Conservation (phyloP, 1,284 basidiomycete genomes). For the Ganoderma meredithae region DNA sequence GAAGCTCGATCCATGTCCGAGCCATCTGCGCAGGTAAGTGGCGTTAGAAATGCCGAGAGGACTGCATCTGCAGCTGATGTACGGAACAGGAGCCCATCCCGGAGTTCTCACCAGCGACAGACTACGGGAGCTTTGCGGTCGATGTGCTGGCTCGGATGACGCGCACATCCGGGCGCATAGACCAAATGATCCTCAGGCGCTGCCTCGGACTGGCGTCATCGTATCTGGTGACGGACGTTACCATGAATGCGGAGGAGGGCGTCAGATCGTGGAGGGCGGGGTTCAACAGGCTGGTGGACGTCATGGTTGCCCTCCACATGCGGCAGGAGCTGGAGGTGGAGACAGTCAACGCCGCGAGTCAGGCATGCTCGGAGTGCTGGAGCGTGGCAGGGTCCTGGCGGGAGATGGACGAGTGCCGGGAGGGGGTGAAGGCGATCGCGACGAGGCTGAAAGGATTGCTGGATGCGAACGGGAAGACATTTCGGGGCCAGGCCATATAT, state of each 20-base stretch:
- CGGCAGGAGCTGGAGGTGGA: constrained; percentile 71
- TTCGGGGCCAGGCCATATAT: constrained; percentile 68
- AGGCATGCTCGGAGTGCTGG: constrained; percentile 86
- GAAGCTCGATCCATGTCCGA: background rate
- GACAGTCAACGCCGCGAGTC: constrained; percentile 74
- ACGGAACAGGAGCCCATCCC: constrained; percentile 2
- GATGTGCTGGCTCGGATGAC: constrained; percentile 60
- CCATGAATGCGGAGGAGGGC: constrained; percentile 65
- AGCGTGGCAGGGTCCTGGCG: constrained; percentile 71
- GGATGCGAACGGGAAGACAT: constrained; percentile 72
- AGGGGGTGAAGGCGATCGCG: constrained; percentile 65
- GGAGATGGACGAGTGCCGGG: constrained; percentile 65
- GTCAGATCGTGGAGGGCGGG: constrained; percentile 69
- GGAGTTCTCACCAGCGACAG: constrained; percentile 48
- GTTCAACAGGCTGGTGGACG: constrained; percentile 71
- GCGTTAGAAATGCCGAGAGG: background rate
- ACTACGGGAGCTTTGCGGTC: constrained; percentile 67
- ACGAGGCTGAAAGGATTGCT: constrained; percentile 67
- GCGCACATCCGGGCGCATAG: constrained; percentile 53
- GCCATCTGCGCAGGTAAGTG: background rate
- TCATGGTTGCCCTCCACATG: constrained; percentile 71
- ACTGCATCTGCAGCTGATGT: background rate
- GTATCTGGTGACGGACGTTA: constrained; percentile 75
- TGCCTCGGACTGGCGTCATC: constrained; percentile 76
- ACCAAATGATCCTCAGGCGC: constrained; percentile 69